phyloP scores from a whole-genome alignment of 164 flowering plant genomes.

The Amborella trichopoda region DNA sequence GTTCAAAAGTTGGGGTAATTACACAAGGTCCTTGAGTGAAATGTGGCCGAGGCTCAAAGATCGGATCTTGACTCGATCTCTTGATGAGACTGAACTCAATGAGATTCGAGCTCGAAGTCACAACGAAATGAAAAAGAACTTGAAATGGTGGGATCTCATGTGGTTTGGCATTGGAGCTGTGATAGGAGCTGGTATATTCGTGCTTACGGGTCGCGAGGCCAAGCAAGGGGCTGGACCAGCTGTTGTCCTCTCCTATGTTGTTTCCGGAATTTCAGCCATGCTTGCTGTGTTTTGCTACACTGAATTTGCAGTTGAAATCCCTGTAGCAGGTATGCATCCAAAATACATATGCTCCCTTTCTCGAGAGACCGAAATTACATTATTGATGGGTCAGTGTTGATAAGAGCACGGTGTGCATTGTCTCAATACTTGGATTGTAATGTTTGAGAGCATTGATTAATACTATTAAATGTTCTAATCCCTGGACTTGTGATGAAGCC shows the following conservation, averaged over 20 bases:
- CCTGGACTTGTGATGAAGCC: no score
- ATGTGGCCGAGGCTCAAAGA: slow-evolving; percentile 21
- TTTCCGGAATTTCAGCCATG: slow-evolving; percentile 47
- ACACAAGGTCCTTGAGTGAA: slow-evolving; percentile 19
- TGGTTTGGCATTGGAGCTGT: slow-evolving; percentile 58
- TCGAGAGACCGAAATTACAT: no score
- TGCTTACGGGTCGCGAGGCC: slow-evolving; percentile 38
- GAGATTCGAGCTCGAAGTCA: slow-evolving; percentile 28
- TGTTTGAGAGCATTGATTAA: no score
- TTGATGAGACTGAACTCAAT: slow-evolving; percentile 24
- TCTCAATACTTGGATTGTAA: no score
- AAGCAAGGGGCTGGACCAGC: slow-evolving; percentile 35
- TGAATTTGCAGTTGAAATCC: slow-evolving; percentile 55
- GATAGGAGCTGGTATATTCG: slow-evolving; percentile 52
- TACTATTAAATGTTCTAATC: no score
- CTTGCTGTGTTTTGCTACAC: slow-evolving; percentile 56
- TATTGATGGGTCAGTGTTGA: no score
- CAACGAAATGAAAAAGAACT: slow-evolving; percentile 39
- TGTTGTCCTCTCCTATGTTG: slow-evolving; percentile 33
- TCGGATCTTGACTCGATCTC: slow-evolving; percentile 30
- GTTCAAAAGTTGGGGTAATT: slow-evolving; percentile 32
- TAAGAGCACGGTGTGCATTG: no score
- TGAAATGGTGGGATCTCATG: slow-evolving; percentile 51
- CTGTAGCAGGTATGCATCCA: slow-evolving; percentile 33
- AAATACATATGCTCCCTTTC: no score